phyloP scores from a whole-genome alignment of 2,329 filamentous ascomycete genomes.

The Capronia epimyces region DNA sequence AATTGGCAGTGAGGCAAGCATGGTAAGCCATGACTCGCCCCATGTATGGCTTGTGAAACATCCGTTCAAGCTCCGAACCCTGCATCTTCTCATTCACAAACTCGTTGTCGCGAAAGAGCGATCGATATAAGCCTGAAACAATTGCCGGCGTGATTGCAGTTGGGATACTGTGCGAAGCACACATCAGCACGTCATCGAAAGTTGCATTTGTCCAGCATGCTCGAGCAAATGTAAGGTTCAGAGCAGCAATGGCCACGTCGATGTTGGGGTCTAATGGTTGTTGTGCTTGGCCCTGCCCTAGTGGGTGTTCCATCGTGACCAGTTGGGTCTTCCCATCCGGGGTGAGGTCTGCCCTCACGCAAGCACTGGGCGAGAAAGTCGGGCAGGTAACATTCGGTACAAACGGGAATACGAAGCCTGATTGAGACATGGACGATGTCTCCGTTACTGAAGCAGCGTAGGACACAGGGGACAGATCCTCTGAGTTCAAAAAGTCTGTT shows the following conservation, averaged over 20 bases:
- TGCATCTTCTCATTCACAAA: constrained; percentile 52
- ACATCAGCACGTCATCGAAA: constrained; percentile 66
- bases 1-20: constrained; percentile 19
- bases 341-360: constrained; percentile 37
- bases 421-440: constrained; percentile 55
- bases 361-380: constrained; percentile 43
- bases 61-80: constrained; percentile 61
- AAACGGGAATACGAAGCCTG: constrained; percentile 67
- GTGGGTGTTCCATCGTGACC: constrained; percentile 36
- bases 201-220: constrained; percentile 46
- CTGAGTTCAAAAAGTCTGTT: constrained; percentile 56
- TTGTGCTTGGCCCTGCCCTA: constrained; percentile 9
- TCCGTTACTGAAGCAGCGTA: constrained; percentile 14
- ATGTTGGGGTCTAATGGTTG: constrained; percentile 17
- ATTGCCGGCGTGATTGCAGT: constrained; percentile 54
- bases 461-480: constrained; percentile 44
- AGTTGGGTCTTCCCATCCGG: constrained; percentile 38
- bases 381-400: constrained; percentile 34
- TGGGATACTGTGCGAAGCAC: constrained; percentile 51
- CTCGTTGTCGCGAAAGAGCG: constrained; percentile 69
- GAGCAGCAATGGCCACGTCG: constrained; percentile 57
- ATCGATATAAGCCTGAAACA: constrained; percentile 62
- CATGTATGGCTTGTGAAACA: constrained; percentile 67
- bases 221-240: constrained; percentile 51
- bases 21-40: constrained; percentile 58